Conservation (phyloP, 1,139 yeast genomes). For the Ashbya aceris region DNA sequence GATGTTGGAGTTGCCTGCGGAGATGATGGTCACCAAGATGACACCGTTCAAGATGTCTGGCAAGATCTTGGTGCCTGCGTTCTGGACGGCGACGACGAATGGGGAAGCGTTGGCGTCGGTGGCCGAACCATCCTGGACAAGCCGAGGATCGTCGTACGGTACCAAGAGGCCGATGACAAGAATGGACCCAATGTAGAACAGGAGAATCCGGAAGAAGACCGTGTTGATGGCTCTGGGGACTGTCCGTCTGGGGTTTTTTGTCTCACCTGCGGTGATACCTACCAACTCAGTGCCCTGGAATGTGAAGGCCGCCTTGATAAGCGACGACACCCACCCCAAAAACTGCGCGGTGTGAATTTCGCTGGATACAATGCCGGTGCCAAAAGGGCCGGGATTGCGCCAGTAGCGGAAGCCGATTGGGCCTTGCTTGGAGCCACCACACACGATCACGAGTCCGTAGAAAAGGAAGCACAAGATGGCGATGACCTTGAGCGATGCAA, state of each 20-base stretch:
- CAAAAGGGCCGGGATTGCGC: conserved; percentile 89
- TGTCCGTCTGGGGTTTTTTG: conserved; percentile 69
- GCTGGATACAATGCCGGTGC: conserved; percentile 44
- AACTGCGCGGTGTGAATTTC: conserved; percentile 58
- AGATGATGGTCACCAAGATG: conserved; percentile 55
- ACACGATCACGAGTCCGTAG: conserved; percentile 62
- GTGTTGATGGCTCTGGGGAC: conserved; percentile 81
- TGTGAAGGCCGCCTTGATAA: conserved; percentile 66
- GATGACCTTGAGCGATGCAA: conserved; percentile 59
- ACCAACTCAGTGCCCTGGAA: conserved; percentile 82
- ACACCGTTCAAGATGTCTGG: conserved; percentile 73
- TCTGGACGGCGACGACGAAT: conserved; percentile 54
- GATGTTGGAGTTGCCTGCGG: conserved; percentile 77
- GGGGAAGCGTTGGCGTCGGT: conserved; percentile 57
- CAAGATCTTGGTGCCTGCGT: conserved; percentile 59
- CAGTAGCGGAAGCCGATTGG: conserved; percentile 83
- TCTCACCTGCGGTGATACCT: conserved; percentile 86
- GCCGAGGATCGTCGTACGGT: conserved; percentile 61
- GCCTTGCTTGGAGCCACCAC: conserved; percentile 66
- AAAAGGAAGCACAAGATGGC: conserved; percentile 68
- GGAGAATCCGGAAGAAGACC: conserved; percentile 68
- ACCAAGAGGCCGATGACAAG: conserved; percentile 77
- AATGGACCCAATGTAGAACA: conserved; percentile 72
- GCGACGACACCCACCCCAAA: conserved; percentile 59
- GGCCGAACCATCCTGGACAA: conserved; percentile 36